Base-by-base conservation (phyloP, 2,329 filamentous ascomycete genomes). In the Pseudocercospora macadamiae region DNA sequence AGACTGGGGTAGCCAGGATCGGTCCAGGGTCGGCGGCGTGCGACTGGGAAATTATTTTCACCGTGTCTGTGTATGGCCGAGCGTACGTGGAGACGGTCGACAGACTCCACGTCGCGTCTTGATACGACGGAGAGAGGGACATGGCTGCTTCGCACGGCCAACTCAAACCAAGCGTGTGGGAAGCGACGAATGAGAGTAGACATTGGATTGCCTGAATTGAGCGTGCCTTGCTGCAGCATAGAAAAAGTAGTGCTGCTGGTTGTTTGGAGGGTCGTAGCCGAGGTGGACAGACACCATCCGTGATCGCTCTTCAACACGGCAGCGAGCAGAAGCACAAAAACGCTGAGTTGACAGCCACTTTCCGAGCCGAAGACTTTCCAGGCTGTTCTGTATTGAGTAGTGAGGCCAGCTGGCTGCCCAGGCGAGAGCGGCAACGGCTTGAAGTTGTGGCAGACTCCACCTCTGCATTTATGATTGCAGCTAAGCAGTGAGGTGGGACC, bases 1-100 rank as follows among this genome's bases (percentile, higher is more conserved):
- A 51, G 59, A 42, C 57, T 55, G 60, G 60, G 60, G 60, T 57
- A 62, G 55, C 47, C 36, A 52, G 54, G 52, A 32, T 53, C 23
- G 48, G 44, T 21, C 54, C 51, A 55, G 56, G 60, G 60, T 59
- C 39, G 32, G 30, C 44, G 47, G 30, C 21, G 47, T 42, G 26
- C 47, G 34, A 51, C 21, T 51, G 36, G 57, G 25, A 59, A 42
- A 61, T 59, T 47, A 57, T 59, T 59, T 57, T 61, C 59, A 39
- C 49, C 39, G 30, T 25, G 55, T 21, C 14, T 59, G 37, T 61
- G 58, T 63, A 58, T 61, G 58, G 58, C 48, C 52, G 48, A 55
- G 54, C 49, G 9, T 34, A 36, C 45, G 61, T 63, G 61, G 57
- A 63, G 54, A 48, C 25, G 26, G 45, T 28, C 39, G 53, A 54